Evolutionary conservation across 169 alveolate genomes (phyloP).

Genomic region (Plasmodium berghei): DNA sequence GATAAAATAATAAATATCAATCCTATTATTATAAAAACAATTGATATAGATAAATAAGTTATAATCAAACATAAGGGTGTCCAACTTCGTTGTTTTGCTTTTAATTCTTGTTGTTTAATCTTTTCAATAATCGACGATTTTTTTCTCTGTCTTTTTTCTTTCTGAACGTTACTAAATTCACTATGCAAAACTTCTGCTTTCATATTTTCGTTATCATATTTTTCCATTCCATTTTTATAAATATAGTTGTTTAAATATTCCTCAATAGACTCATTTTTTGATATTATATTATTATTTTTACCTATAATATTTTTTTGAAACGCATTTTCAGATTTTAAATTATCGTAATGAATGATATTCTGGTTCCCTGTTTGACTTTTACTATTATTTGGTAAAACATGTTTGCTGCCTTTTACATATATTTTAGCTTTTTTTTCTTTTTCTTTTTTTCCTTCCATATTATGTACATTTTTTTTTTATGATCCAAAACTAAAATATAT

Average conservation of each 20-base stretch:
- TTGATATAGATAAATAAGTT: constrained; percentile 47
- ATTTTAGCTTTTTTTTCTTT: neutral
- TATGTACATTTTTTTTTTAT: neutral
- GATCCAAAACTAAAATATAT: neutral
- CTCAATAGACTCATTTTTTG: too few relatives aligned
- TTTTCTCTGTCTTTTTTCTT: constrained; percentile 15
- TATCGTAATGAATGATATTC: too few relatives aligned
- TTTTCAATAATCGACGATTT: constrained; percentile 37
- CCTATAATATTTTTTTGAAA: too few relatives aligned
- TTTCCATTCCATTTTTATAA: too few relatives aligned
- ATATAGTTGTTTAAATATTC: too few relatives aligned
- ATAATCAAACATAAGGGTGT: constrained; percentile 50
- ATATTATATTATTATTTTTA: too few relatives aligned
- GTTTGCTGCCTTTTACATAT: too few relatives aligned
- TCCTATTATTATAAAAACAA: constrained; percentile 49
- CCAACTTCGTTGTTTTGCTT: constrained; percentile 56
- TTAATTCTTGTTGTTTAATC: constrained; percentile 64
- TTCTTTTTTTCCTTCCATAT: neutral
- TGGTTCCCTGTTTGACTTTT: too few relatives aligned
- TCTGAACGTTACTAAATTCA: neutral
- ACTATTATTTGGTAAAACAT: too few relatives aligned
- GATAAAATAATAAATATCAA: constrained; percentile 52
- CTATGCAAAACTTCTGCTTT: neutral
- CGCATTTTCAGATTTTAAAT: too few relatives aligned
- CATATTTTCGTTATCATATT: too few relatives aligned